These are phyloP conservation scores for Marasmius tenuissimus DNA, from an alignment of 1,284 basidiomycete genomes.

Conservation along the genomic window DNA sequence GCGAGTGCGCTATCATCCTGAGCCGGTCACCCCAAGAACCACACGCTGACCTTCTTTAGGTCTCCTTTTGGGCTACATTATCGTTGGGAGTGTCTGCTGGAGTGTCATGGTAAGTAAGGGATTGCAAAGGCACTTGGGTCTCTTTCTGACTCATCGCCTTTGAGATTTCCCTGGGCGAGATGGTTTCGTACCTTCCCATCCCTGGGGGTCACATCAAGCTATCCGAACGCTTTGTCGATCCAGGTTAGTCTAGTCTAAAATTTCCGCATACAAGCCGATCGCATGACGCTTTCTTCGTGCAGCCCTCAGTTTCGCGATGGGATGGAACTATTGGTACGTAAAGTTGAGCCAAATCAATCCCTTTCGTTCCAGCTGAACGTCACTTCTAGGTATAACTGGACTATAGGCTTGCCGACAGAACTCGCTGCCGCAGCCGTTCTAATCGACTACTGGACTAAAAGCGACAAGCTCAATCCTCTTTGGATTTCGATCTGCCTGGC, in stretches of 20 bases:
- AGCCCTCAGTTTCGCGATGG: constrained; percentile 80
- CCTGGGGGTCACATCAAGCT: constrained; percentile 78
- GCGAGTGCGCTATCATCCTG: constrained; percentile 19
- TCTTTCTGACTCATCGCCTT: constrained; percentile 16
- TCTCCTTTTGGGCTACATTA: constrained; percentile 61
- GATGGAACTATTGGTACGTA: constrained; percentile 76
- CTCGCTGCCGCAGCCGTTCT: constrained; percentile 76
- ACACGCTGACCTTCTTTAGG: constrained; percentile 31
- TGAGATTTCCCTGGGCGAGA: constrained; percentile 53
- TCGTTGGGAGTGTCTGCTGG: constrained; percentile 52
- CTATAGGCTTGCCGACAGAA: constrained; percentile 74
- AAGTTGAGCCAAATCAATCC: neutral
- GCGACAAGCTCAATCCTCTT: constrained; percentile 53
- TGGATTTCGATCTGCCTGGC: constrained; percentile 76
- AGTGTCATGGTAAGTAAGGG: constrained; percentile 34
- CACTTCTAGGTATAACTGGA: constrained; percentile 61
- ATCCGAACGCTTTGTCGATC: constrained; percentile 34
- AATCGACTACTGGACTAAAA: constrained; percentile 69
- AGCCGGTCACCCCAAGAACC: neutral
- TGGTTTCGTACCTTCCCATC: constrained; percentile 71
- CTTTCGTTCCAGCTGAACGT: no score
- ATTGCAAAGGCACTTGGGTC: constrained; percentile 15
- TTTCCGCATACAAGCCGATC: neutral
- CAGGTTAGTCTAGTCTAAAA: neutral
- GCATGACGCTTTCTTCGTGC: no score